Evolutionary conservation across 192 early-diverging fungal genomes (phyloP), one percentile per base, ranked within the genome.

Genomic region (Lobosporangium transversale): DNA sequence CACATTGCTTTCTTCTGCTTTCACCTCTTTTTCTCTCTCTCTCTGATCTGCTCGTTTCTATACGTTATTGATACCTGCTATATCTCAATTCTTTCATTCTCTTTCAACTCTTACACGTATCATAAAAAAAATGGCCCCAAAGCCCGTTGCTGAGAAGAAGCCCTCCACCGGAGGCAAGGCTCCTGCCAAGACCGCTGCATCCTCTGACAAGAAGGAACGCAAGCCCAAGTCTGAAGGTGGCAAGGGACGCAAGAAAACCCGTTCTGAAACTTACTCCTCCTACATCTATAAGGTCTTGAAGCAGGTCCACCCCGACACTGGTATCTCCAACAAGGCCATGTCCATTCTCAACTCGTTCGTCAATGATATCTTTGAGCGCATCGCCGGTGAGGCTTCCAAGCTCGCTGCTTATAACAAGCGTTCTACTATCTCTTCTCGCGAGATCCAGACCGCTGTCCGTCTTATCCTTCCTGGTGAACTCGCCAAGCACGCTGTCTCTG

Each of bases 321-420:
- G 95, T 80, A 95, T 97, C 85, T 96, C 94, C 81, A 95, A 95
- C 91, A 95, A 95, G 87, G 94, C 95, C 85, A 97, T 97, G 95
- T 93, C 91, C 50, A 95, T 95, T 84, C 87, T 94, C 79, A 96
- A 97, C 93, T 95, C 94, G 29, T 97, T 96, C 81, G 94, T 97
- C 71, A 93, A 95, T 85, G 95, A 96, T 81, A 97, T 97, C 83
- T 97, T 96, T 79, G 95, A 96, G 85, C 94, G 94, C 68, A 95
- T 96, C 58, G 95, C 95, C 58, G 76, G 80, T 54, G 91, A 91
- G 81, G 91, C 92, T 31, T 90, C 90, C 79, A 90, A 93, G 86
- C 87, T 95, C 29, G 94, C 95, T 58, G 82, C 92, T 40, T 94
- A 96, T 90, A 97, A 94, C 93, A 97, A 98, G 90, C 86, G 90